A percentile compares a stretch with the other conserved stretches of the same genome.
phyloP scores from a whole-genome alignment of 805 yeast genomes.

The Pichia cephalocereana region DNA sequence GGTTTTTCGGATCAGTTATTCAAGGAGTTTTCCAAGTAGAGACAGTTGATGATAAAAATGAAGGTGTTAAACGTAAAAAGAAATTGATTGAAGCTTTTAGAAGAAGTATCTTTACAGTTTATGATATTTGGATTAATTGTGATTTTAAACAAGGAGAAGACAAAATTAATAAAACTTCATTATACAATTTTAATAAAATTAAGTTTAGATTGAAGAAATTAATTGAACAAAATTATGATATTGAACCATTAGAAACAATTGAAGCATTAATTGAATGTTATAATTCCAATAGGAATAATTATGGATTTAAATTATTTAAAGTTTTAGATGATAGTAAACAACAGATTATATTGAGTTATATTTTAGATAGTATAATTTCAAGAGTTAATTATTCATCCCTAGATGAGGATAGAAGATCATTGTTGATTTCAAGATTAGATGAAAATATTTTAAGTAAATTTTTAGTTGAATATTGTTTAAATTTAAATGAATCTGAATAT shows the following conservation, averaged over 20 bases:
- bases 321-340: constrained; percentile 81
- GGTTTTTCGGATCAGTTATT: constrained; percentile 59
- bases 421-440: constrained; percentile 37
- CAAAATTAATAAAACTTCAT: constrained; percentile 29
- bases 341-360: constrained; percentile 58
- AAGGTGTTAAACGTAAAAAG: constrained; percentile 44
- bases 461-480: constrained; percentile 48
- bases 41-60: constrained; percentile 42
- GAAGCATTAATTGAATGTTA: constrained; percentile 46
- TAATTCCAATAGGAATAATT: constrained; percentile 14
- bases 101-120: constrained; percentile 45
- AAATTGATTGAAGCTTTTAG: constrained; percentile 57
- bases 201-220: constrained; percentile 62
- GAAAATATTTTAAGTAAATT: constrained; percentile 41
- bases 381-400: constrained; percentile 31
- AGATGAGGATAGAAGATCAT: constrained; percentile 30
- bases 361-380: constrained; percentile 46
- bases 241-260: constrained; percentile 67
- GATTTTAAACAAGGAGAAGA: constrained; percentile 34
- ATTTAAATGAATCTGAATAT: constrained; percentile 39
- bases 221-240: constrained; percentile 50
- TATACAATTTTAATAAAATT: constrained; percentile 46
- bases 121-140: constrained; percentile 62
- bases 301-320: constrained; percentile 45
- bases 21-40: constrained; percentile 76